Evolutionary conservation across 257 asterid species (phyloP), one percentile per base, ranked within the genome.

Genomic region (Plectranthus barbatus): DNA sequence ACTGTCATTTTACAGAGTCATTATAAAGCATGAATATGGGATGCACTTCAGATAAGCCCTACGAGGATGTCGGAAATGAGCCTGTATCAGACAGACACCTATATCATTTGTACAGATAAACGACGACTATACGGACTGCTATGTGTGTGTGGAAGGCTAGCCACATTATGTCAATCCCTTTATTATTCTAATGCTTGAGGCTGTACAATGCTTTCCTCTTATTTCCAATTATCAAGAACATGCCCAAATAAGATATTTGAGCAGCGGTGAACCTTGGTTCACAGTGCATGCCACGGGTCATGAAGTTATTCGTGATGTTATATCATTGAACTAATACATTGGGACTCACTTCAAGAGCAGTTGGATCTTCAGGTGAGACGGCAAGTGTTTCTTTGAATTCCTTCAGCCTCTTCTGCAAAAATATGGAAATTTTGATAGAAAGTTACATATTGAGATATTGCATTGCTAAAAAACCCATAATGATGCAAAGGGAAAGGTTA

Each of bases 291-390:
- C 26, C 55, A 31, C 21, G 31, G 13, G 9, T 19, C 23, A 47
- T 34, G 52, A 47, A 33, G 42, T 24, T 6, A 60, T 15, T 19
- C 23, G 31, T 24, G 33, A 72, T 67, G 40, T 69, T 45, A 47
- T 63, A 40, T 56, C 70, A 24, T 61, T 36, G 15, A 33, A 34
- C 7, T 9, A 64, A 53, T 34, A 63, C 56, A 72, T 65, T 15
- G 41, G 10, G 29, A 77, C 97, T 91, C 79, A 89, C 99, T 80
- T 89, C 97, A 71, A 92, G 89, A 34, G 97, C 90, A 64, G 68
- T 65, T 55, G 91, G 70, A 77, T 92, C 97, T 67, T 83, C 96
- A 34, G 87, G 90, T 39, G 84, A 76, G 60, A 62, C 66, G 18
- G 60, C 79, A 69, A 89, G 94, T 66, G 83, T 78, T 70, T 74